Base-by-base conservation (phyloP, 352 stramenopile species). In the Phytophthora lateralis region DNA sequence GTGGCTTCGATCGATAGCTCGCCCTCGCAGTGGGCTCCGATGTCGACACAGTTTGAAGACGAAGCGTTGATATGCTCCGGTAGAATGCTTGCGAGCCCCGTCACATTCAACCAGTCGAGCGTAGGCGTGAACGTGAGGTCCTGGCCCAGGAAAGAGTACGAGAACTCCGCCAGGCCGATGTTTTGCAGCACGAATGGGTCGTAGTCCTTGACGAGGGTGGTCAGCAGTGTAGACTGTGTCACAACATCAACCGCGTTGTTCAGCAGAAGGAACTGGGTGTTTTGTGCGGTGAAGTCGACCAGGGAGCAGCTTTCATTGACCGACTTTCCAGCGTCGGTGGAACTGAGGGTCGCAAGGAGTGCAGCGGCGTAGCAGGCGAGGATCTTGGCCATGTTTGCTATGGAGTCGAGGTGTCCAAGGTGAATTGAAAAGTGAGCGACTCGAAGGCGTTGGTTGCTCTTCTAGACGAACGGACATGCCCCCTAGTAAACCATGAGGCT, bases 51-150 rank as follows among this genome's bases (percentile, higher is more conserved):
- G 44, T 73, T 63, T 21, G 66, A 52, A 6, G 50, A 62, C 43
- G 71, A 73, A 37, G 72, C 73, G 55, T 85, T 82, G 32, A 85
- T 15, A 27, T 74, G 55, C 43, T 75, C 58, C 14, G 76, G 76
- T 6, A 64, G 14, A 56, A 86, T 55, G 42, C 55, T 74, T 56
- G 55, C 61, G 27, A 89, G 61, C 8, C 76, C 76, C 9, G 44
- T 64, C 38, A 82, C 57, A 49, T 72, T 79, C 41, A 86, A 65
- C 24, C 44, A 39, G 39, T 86, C 57, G 48, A 86, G 73, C 32
- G 67, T 73, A 2, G 76, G 79, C 27, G 60, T 82, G 63, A 85
- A 65, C 18, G 55, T 70, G 34, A 89, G 82, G 66, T 84, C 65
- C 24, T 76, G 51, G 50, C 76, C 76, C 21, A 85, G 57, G 21